These are phyloP conservation scores for Rhododendron kiyosumense DNA, from an alignment of 148 eudicot genomes.

Conservation along the genomic window DNA sequence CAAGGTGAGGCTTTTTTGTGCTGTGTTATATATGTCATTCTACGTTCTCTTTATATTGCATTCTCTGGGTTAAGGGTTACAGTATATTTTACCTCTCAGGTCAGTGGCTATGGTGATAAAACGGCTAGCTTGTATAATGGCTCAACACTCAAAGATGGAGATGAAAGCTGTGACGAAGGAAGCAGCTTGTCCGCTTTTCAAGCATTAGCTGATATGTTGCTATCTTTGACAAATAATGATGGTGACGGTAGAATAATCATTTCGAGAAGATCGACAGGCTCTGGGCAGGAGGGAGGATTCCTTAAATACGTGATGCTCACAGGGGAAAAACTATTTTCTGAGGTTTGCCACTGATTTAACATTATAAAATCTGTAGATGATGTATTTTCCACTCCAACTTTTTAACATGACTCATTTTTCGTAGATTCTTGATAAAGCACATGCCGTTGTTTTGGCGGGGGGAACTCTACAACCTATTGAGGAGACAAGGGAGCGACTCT, in stretches of 20 bases:
- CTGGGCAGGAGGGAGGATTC: constrained; percentile 53
- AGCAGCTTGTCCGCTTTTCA: constrained; percentile 74
- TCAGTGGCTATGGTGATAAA: constrained; percentile 88
- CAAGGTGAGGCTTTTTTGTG: constrained; percentile 48
- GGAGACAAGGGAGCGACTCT: constrained; percentile 83
- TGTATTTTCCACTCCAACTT: neutral
- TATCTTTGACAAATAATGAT: constrained; percentile 66
- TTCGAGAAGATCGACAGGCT: constrained; percentile 38
- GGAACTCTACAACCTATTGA: constrained; percentile 95
- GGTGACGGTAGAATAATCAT: constrained; percentile 80
- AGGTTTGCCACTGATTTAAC: constrained; percentile 45
- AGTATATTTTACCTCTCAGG: constrained; percentile 36
- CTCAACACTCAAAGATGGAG: constrained; percentile 21
- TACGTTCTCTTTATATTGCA: neutral
- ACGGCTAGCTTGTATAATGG: constrained; percentile 29
- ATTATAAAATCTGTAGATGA: neutral
- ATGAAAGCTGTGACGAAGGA: constrained; percentile 33
- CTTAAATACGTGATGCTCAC: constrained; percentile 95
- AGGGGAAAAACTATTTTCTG: constrained; percentile 81
- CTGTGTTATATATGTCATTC: neutral
- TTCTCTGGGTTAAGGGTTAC: neutral
- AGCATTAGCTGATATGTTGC: constrained; percentile 61
- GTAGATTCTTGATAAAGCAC: constrained; percentile 77
- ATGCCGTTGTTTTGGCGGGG: constrained; percentile 79
- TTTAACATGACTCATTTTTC: constrained; percentile 2